Evolutionary conservation across 352 stramenopile species (phyloP), one percentile per base, ranked within the genome.

Genomic region (Phytopythium montanum): DNA sequence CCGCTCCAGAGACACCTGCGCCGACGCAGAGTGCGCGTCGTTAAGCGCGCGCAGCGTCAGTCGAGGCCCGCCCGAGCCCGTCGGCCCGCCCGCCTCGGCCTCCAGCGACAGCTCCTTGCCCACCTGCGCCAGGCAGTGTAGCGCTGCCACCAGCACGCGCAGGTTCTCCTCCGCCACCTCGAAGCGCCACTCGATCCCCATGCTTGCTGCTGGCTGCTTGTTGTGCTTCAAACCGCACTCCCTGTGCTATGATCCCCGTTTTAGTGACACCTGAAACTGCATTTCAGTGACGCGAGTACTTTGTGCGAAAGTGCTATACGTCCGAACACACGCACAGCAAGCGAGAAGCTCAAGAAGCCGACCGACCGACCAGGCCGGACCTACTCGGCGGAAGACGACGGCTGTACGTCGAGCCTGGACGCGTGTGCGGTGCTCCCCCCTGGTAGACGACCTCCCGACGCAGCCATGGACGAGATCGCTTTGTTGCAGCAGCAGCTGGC

Each of bases 41-140:
- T 95, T 95, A 50, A 95, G 72, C 56, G 80, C 80, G 51, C 83
- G 84, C 21, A 78, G 79, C 36, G 74, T 91, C 50, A 95, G 68
- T 41, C 72, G 62, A 14, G 61, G 45, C 21, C 55, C 55, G 55
- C 55, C 42, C n/a, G 48, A 42, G 55, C 55, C 42, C n/a, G 48
- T 12, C 19, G 61, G 31, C 5, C 56, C 59, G 44, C 56, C 65
- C n/a, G n/a, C n/a, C n/a, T 94, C 81, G 61, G 74, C 81, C 72
- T 95, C 84, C 21, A 93, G 56, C 3, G 80, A 85, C 5, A 95
- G 50, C 66, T 95, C 84, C 68, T 92, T 92, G 54, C 84, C 82
- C 7, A 92, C 69, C 61, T 93, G 83, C 52, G 79, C 71, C 46
- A 95, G 76, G 60, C 77, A 94, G 53, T 90, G 78, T 45, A 95